Base-by-base conservation (phyloP, 768 basidiomycete genomes). In the Kwoniella sp. region DNA sequence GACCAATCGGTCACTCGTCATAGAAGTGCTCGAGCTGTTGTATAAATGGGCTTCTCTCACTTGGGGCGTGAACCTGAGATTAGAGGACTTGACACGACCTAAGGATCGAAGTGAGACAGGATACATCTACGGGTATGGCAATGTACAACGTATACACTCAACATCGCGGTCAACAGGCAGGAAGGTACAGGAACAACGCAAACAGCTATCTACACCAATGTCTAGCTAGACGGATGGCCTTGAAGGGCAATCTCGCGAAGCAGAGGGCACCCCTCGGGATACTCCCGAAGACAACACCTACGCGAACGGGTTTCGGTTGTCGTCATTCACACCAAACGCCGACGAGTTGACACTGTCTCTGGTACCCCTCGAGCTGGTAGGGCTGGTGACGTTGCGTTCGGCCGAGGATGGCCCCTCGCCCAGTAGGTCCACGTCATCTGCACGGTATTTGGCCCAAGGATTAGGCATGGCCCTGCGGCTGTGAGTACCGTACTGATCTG, bases 351-450 rank as follows among this genome's bases (percentile, higher is more conserved):
- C 12, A 26, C 42, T 51, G 43, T 54, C 36, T 33, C 59, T 46
- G 7, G 49, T 53, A 11, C 50, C 54, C n/a, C n/a, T 49, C 26
- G 59, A 61, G 46, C 50, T 57, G 7, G 50, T 52, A 8, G 59
- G 55, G 34, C 54, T 56, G 25, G 44, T 29, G 22, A 41, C 34
- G 2, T 20, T 33, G n/a, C 55, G 25, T 14, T 31, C n/a, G n/a
- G n/a, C n/a, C n/a, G n/a, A n/a, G n/a, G n/a, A n/a, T n/a, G n/a
- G n/a, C n/a, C n/a, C n/a, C n/a, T 52, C 50, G 28, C 52, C 52
- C 23, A 54, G 32, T 22, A 54, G 12, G 29, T 54, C 52, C 3
- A 54, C 38, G 36, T 54, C 52, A 27, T 54, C 52, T n/a, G 28
- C 52, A 9, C 52, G 5, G 26, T 45, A 45, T 5, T 41, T 40